Evolutionary conservation across 2,329 filamentous ascomycete species (phyloP), one percentile per base, ranked within the genome.

Genomic region (Neopestalotiopsis sp.): DNA sequence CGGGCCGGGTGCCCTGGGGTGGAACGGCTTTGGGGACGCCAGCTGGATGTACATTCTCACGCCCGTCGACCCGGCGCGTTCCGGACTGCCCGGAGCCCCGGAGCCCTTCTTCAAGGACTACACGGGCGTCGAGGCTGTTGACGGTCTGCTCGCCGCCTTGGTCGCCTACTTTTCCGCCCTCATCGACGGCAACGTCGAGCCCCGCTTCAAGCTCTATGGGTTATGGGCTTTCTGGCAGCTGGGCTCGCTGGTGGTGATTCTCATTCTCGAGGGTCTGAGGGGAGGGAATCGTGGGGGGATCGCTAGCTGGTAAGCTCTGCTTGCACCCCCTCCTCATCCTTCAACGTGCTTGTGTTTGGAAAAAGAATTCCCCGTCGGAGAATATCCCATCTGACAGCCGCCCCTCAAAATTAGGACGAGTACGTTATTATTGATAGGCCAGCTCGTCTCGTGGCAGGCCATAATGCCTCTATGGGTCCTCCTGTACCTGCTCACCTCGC

Each of bases 401-500:
- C 24, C 24, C 24, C 24, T 28, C 24, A 10, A n/a, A 2, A 30
- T 0, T 5, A 63, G 61, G 61, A 63, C 61, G 61, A 40, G 32
- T 32, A 63, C 61, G 20, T 38, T 63, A 32, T 32, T 63, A 9
- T 59, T 66, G 13, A 20, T 58, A 2, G 72, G 73, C 69, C 76
- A 78, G 73, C 71, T 70, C 38, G 13, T 74, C 65, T 74, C 72
- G 49, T 78, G 70, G 72, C 72, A 75, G n/a, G 69, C 74, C 65
- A 68, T 71, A 5, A 64, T 74, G 14, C 77, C 77, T 42, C 69
- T 78, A 7, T 78, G 75, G 65, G 70, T 78, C 9, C 71, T 71
- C 5, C 66, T 76, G 38, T 75, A 77, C 69, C 72, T 79, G 59
- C 67, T 78, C 68, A 77, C 76, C 20, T 76, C 74, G 17, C 76